A percentile compares a stretch with the other conserved stretches of the same genome.
These are phyloP conservation scores for Cryptococcus sp. DNA, from an alignment of 1,284 basidiomycete genomes.

Conservation along the genomic window DNA sequence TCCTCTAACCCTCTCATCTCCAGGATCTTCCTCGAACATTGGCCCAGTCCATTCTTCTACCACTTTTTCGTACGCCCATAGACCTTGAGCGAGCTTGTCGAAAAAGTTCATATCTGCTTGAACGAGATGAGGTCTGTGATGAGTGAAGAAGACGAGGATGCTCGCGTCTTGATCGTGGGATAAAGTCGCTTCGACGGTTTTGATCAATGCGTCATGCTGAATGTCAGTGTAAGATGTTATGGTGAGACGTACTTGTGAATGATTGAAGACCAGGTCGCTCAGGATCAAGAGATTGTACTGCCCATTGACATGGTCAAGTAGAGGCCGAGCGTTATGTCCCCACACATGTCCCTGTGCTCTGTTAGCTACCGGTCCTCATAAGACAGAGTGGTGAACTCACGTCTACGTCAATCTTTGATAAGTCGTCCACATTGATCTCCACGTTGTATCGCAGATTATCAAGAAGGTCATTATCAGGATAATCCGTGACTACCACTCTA, in stretches of 20 bases:
- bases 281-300: conserved; percentile 80
- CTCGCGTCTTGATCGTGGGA: conserved; percentile 55
- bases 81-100: conserved; percentile 30
- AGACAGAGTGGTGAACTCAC: conserved; percentile 50
- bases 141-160: conserved; percentile 87
- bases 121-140: conserved; percentile 84
- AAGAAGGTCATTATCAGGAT: conserved; percentile 79
- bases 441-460: conserved; percentile 77
- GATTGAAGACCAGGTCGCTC: conserved; percentile 70
- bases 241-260: conserved; percentile 40
- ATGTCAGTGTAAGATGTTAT: neutral
- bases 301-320: conserved; percentile 57
- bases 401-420: conserved; percentile 56
- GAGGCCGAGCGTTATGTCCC: conserved; percentile 67
- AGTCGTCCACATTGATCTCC: conserved; percentile 58
- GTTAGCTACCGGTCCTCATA: neutral
- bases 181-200: conserved; percentile 65
- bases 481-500: conserved; percentile 76
- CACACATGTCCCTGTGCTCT: conserved; percentile 76
- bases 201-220: conserved; percentile 75
- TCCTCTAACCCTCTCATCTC: conserved; percentile 60
- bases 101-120: conserved; percentile 86
- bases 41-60: conserved; percentile 68
- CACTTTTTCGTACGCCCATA: conserved; percentile 74
- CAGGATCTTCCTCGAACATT: conserved; percentile 85